These are phyloP conservation scores for Hydrangea macrophylla DNA, from an alignment of 148 eudicot species.

Conservation along the genomic window DNA sequence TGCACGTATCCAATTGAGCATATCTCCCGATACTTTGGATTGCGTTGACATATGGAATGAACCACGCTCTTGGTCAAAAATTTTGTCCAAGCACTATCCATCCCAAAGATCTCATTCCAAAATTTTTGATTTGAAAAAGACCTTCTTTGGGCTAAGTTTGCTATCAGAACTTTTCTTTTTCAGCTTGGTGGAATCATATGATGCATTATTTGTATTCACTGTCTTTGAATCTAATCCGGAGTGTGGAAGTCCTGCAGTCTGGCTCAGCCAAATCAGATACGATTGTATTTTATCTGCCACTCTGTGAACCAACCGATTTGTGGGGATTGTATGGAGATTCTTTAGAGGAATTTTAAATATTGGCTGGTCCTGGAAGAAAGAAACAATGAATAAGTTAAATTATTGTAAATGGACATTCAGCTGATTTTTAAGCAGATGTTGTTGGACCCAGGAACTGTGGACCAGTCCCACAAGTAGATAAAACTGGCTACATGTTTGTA, in stretches of 20 bases:
- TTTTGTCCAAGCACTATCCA: background rate
- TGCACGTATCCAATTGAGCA: background rate
- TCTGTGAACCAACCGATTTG: no score
- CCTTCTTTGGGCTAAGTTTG: background rate
- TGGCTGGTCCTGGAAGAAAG: no score
- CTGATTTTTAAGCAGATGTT: background rate
- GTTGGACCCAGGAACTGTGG: background rate
- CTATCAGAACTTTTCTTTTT: background rate
- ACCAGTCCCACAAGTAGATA: background rate
- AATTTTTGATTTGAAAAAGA: background rate
- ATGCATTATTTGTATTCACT: no score
- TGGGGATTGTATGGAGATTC: background rate
- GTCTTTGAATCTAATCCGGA: background rate
- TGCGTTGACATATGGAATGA: background rate
- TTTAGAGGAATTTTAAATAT: background rate
- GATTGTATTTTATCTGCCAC: no score
- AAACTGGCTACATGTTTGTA: background rate
- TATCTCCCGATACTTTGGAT: background rate
- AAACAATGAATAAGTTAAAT: background rate
- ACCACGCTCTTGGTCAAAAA: background rate
- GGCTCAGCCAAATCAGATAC: no score
- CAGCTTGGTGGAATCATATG: background rate
- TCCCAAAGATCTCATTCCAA: background rate
- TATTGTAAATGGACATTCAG: background rate
- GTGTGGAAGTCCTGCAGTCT: background rate